These are phyloP conservation scores for Sarocladium strictum DNA, from an alignment of 2,329 filamentous ascomycete genomes.

Conservation along the genomic window DNA sequence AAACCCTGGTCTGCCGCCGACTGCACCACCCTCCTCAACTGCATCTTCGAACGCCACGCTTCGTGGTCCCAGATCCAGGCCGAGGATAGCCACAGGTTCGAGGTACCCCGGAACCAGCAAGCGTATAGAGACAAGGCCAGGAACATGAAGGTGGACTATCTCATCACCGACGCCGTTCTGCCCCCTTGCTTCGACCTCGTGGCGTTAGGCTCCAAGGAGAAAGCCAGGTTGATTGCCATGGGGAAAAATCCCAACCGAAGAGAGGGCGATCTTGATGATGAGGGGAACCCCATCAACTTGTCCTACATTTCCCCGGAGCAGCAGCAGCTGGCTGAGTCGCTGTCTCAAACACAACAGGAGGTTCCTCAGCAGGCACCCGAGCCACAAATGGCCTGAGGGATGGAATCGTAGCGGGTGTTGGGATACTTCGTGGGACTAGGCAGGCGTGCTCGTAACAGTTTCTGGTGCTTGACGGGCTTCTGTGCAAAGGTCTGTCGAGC, in stretches of 20 bases:
- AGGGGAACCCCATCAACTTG: constrained; percentile 32
- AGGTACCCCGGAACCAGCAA: constrained; percentile 44
- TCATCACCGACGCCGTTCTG: constrained; percentile 37
- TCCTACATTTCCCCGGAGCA: background rate
- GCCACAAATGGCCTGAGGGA: background rate
- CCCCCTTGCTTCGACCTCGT: constrained; percentile 45
- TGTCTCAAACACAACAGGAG: background rate
- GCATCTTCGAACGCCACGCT: constrained; percentile 27
- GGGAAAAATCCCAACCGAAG: constrained; percentile 44
- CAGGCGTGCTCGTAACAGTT: too few relatives aligned
- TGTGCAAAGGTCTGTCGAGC: too few relatives aligned
- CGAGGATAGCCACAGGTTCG: constrained; percentile 28
- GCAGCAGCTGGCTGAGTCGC: background rate
- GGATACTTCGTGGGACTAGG: too few relatives aligned
- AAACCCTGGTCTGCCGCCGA: constrained; percentile 38
- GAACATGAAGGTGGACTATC: constrained; percentile 46
- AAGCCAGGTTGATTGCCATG: constrained; percentile 27
- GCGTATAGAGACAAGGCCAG: constrained; percentile 53
- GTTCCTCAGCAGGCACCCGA: background rate
- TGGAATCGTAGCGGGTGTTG: too few relatives aligned
- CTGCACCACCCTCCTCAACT: constrained; percentile 31
- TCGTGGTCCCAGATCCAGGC: constrained; percentile 27
- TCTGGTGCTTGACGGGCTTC: background rate
- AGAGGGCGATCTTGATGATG: constrained; percentile 38
- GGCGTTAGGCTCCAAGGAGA: constrained; percentile 44